Conservation (phyloP, 2,329 filamentous ascomycete species). For the Cercospora citrullina region DNA sequence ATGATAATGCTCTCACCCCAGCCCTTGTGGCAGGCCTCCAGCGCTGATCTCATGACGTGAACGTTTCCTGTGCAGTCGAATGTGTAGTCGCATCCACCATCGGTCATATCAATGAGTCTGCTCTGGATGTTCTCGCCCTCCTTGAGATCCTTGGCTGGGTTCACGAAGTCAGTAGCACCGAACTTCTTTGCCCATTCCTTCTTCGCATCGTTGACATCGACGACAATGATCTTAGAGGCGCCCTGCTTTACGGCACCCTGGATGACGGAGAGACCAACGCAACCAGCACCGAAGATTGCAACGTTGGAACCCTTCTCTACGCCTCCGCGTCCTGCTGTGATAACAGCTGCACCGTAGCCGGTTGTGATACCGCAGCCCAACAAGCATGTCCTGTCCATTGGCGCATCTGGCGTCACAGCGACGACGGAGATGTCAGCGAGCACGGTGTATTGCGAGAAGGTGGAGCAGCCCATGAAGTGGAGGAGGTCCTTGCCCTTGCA, state of each 20-base stretch:
- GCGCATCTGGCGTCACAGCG: constrained; percentile 82
- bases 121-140: constrained; percentile 78
- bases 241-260: constrained; percentile 88
- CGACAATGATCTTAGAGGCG: constrained; percentile 73
- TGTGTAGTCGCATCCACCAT: constrained; percentile 97
- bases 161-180: constrained; percentile 94
- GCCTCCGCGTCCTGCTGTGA: constrained; percentile 69
- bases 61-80: constrained; percentile 99
- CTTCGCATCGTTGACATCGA: constrained; percentile 84
- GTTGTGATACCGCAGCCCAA: constrained; percentile 98
- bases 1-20: constrained; percentile 99
- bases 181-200: constrained; percentile 93
- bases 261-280: constrained; percentile 91
- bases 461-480: constrained; percentile 99
- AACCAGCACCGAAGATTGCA: constrained; percentile 92
- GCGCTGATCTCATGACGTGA: constrained; percentile 87
- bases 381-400: constrained; percentile 94
- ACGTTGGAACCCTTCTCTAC: constrained; percentile 87
- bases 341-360: constrained; percentile 91
- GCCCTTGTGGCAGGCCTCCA: constrained; percentile 98
- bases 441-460: constrained; percentile 98
- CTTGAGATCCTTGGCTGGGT: constrained; percentile 68
- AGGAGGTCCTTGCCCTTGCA: constrained; percentile 93
- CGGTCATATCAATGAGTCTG: constrained; percentile 94
- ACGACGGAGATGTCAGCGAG: constrained; percentile 98